A percentile compares a stretch with the other conserved stretches of the same genome.
Evolutionary conservation across 495 filamentous ascomycete genomes (phyloP).

Genomic region (Neurospora sp.): DNA sequence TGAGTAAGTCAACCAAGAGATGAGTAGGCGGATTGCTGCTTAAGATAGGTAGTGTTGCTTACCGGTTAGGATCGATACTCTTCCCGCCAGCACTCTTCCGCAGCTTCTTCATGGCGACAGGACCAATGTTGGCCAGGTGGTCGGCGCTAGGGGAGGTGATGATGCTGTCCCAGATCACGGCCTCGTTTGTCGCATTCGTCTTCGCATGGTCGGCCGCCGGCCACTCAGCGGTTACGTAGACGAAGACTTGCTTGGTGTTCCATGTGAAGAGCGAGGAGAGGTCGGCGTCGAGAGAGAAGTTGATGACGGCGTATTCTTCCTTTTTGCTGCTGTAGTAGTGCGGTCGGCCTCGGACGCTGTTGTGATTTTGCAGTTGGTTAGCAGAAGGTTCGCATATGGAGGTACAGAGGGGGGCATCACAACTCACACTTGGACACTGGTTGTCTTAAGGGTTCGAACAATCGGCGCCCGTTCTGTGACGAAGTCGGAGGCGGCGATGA

Average conservation of each 20-base stretch:
- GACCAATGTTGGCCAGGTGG: conserved; percentile 43
- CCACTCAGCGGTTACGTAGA: conserved; percentile 86
- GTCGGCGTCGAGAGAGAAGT: conserved; percentile 82
- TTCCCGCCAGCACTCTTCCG: conserved; percentile 39
- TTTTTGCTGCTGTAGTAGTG: conserved; percentile 88
- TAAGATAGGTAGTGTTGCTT: conserved; percentile 1
- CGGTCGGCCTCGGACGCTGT: conserved; percentile 73
- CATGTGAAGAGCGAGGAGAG: conserved; percentile 90
- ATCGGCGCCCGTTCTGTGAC: conserved; percentile 57
- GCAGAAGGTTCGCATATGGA: not conserved
- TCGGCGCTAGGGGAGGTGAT: conserved; percentile 59
- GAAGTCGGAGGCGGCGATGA: conserved; percentile 71
- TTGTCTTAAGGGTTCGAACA: conserved; percentile 52
- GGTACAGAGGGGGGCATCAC: not conserved
- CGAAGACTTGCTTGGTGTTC: conserved; percentile 99
- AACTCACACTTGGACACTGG: conserved; percentile 79
- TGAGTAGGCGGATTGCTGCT: not conserved
- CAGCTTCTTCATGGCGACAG: conserved; percentile 41
- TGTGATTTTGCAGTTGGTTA: conserved; percentile 1
- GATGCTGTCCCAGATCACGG: conserved; percentile 92
- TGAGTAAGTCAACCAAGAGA: not conserved
- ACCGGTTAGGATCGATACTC: conserved; percentile 42
- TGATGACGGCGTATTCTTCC: conserved; percentile 89
- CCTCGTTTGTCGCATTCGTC: conserved; percentile 49
- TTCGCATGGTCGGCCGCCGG: conserved; percentile 36